These are phyloP conservation scores for Neurospora tetrasperma DNA, from an alignment of 495 filamentous ascomycete species.

Conservation along the genomic window DNA sequence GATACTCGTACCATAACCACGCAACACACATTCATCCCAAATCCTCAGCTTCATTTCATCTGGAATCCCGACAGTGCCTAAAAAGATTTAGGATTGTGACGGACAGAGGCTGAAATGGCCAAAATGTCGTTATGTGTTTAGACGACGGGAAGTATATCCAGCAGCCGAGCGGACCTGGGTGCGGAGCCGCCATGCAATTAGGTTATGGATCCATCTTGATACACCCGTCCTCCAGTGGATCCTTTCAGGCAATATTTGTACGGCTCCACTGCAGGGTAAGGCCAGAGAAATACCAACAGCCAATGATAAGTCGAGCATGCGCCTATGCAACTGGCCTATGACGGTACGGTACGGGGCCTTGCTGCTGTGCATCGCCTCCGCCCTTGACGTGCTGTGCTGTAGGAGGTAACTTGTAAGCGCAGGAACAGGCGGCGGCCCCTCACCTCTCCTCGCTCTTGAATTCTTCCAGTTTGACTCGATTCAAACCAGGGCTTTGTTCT, in stretches of 20 bases:
- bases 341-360: not conserved
- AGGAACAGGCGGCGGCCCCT: conserved; percentile 5
- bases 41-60: not conserved
- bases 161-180: not conserved
- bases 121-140: not conserved
- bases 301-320: not conserved
- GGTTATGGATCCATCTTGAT: not conserved
- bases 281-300: not conserved
- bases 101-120: not conserved
- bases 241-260: not conserved
- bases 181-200: not conserved
- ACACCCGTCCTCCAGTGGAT: not conserved
- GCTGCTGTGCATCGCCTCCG: conserved; percentile 1
- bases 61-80: not conserved
- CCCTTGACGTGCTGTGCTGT: conserved; percentile 5
- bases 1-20: not conserved
- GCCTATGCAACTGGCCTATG: not conserved
- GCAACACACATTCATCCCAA: not conserved
- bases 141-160: not conserved
- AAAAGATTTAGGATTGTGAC: not conserved
- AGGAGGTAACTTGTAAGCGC: not conserved
- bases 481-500: not conserved
- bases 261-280: not conserved
- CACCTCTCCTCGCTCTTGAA: not conserved
- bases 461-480: not conserved